Evolutionary conservation across 2,329 filamentous ascomycete genomes (phyloP).

Genomic region (Ciborinia camelliae): DNA sequence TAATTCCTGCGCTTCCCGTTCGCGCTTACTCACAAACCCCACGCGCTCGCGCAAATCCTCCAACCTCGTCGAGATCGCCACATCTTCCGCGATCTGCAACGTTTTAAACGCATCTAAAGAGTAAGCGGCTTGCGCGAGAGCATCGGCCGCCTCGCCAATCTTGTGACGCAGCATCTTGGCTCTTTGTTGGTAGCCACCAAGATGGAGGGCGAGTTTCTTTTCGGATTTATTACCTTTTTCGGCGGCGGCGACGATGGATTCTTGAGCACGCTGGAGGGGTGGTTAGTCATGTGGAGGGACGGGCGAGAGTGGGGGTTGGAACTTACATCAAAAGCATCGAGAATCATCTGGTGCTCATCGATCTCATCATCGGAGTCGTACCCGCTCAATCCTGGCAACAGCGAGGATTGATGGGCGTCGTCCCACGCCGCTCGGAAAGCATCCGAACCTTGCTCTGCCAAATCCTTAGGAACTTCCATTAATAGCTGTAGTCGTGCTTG

Average conservation of each 20-base stretch:
- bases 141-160: conserved; percentile 69
- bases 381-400: conserved; percentile 76
- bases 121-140: conserved; percentile 67
- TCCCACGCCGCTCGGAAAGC: conserved; percentile 54
- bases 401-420: conserved; percentile 49
- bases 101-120: conserved; percentile 73
- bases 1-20: conserved; percentile 85
- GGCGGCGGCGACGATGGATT: conserved; percentile 68
- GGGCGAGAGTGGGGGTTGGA: conserved; percentile 5
- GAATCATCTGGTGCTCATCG: conserved; percentile 36
- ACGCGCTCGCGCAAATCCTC: conserved; percentile 80
- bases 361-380: conserved; percentile 72
- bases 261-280: conserved; percentile 59
- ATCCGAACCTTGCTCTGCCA: conserved; percentile 49
- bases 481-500: conserved; percentile 72
- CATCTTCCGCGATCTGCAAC: conserved; percentile 75
- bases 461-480: conserved; percentile 45
- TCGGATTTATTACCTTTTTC: conserved; percentile 83
- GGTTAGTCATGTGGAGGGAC: conserved; percentile 27
- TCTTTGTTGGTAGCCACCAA: conserved; percentile 87
- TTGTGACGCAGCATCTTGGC: conserved; percentile 77
- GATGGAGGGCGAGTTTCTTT: conserved; percentile 84
- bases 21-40: conserved; percentile 70
- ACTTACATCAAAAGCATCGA: conserved; percentile 69
- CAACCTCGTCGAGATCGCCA: conserved; percentile 68